Conservation (phyloP, 148 eudicot genomes). For the Vaccinium vitisidaea region DNA sequence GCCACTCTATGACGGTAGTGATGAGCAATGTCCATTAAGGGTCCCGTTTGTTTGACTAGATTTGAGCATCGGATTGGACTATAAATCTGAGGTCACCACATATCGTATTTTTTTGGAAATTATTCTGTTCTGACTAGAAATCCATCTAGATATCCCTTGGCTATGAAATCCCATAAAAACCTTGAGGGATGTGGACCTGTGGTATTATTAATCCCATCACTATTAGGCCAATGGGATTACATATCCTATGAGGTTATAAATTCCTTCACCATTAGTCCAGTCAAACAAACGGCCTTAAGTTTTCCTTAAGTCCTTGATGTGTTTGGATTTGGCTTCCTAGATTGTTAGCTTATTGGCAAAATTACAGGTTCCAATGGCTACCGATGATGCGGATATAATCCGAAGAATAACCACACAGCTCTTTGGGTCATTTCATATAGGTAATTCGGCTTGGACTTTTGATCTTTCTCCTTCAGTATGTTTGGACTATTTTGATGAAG, state of each 20-base stretch:
- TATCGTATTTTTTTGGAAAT: neutral
- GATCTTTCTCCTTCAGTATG: neutral
- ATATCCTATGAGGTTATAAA: neutral
- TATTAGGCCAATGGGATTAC: neutral
- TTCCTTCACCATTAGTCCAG: neutral
- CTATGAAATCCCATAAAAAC: neutral
- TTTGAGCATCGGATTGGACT: neutral
- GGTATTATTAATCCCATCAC: neutral
- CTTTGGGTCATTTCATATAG: constrained; percentile 64
- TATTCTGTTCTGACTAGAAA: neutral
- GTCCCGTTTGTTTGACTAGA: neutral
- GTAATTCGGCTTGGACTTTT: constrained; percentile 31
- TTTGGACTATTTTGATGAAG: neutral
- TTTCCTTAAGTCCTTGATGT: neutral
- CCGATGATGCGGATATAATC: constrained; percentile 78
- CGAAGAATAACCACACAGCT: constrained; percentile 70
- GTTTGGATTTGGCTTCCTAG: constrained; percentile 14
- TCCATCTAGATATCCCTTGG: neutral
- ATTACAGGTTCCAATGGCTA: constrained; percentile 75
- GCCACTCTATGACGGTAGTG: constrained; percentile 78
- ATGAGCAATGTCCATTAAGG: neutral
- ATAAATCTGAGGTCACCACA: neutral
- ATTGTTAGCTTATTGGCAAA: constrained; percentile 12
- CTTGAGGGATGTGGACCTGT: neutral
- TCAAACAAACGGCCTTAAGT: neutral